Evolutionary conservation across 768 basidiomycete species (phyloP).

Genomic region (Psilocybe tampanensis): DNA sequence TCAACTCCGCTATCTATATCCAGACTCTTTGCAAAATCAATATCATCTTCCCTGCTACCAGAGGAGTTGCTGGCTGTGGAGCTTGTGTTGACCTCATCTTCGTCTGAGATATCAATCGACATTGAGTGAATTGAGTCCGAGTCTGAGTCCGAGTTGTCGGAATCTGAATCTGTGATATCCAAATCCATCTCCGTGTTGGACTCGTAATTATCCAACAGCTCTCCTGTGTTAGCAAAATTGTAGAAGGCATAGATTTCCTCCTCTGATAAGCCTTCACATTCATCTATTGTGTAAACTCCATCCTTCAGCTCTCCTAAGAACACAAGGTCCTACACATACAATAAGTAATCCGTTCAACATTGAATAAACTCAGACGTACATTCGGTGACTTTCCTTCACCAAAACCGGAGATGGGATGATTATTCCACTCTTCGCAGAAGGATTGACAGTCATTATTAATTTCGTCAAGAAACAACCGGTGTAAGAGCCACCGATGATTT

Average conservation of each 20-base stretch:
- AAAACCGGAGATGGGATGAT: neutral
- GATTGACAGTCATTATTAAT: slow-evolving; percentile 40
- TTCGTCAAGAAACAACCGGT: slow-evolving; percentile 37
- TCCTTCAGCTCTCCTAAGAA: neutral
- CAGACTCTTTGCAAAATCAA: too few relatives aligned
- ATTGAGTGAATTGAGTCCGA: too few relatives aligned
- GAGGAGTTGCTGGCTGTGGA: too few relatives aligned
- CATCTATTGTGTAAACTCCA: neutral
- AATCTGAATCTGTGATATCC: neutral
- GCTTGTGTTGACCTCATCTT: too few relatives aligned
- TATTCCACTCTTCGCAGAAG: slow-evolving; percentile 41
- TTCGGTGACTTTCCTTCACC: neutral
- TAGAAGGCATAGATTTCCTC: neutral
- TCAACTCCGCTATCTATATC: too few relatives aligned
- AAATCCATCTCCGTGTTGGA: neutral
- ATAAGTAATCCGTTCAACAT: too few relatives aligned
- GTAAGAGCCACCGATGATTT: slow-evolving; percentile 46
- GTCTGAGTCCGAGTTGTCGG: neutral
- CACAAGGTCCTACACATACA: neutral
- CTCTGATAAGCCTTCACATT: neutral
- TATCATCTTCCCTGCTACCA: too few relatives aligned
- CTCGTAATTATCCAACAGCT: neutral
- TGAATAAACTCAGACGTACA: neutral
- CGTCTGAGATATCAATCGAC: too few relatives aligned
- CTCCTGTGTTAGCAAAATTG: neutral